Evolutionary conservation across 306 rosid species (phyloP).

Genomic region (Cucurbita maxima): DNA sequence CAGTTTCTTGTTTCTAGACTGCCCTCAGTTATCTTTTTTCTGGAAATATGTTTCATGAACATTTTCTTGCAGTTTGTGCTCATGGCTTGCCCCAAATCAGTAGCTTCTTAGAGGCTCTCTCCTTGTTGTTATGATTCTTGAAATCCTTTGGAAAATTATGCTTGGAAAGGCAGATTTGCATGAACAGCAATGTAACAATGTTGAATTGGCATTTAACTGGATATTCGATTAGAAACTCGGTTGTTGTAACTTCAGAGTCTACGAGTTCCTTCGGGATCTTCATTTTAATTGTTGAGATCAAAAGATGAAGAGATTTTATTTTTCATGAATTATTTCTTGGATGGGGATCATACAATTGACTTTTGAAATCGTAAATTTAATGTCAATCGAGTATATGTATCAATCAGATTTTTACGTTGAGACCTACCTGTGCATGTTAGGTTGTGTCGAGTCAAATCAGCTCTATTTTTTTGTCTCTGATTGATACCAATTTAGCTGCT

Average conservation of each 20-base stretch:
- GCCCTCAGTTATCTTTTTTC: background rate
- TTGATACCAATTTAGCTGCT: constrained; percentile 7
- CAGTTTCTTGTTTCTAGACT: background rate
- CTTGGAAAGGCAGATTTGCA: background rate
- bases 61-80: background rate
- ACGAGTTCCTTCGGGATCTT: background rate
- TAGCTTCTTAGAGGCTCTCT: background rate
- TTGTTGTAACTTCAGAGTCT: background rate
- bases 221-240: background rate
- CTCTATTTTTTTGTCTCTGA: constrained; percentile 4
- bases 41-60: background rate
- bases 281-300: too few relatives aligned
- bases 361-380: too few relatives aligned
- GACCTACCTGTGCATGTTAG: too few relatives aligned
- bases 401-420: too few relatives aligned
- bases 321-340: too few relatives aligned
- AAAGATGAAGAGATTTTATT: too few relatives aligned
- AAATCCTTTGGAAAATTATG: background rate
- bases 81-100: background rate
- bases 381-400: too few relatives aligned
- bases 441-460: too few relatives aligned
- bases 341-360: background rate
- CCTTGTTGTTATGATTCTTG: background rate
- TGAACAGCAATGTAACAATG: background rate
- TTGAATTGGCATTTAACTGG: background rate